Conservation (phyloP, 495 filamentous ascomycete species). For the Apiosordaria backusii region DNA sequence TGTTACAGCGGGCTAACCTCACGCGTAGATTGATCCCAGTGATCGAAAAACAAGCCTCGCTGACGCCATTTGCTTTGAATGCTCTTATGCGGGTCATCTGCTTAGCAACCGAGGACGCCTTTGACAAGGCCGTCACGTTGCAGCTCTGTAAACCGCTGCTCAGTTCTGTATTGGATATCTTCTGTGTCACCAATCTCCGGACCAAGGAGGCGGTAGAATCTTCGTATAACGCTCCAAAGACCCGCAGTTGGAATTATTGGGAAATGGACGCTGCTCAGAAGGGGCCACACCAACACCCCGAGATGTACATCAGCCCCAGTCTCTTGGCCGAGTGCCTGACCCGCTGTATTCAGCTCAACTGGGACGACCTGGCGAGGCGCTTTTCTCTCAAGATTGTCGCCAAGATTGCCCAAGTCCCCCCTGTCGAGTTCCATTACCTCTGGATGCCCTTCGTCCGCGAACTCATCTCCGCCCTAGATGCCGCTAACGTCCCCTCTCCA, state of each 20-base stretch:
- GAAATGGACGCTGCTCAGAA: neutral
- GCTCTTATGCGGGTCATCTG: neutral
- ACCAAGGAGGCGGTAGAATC: neutral
- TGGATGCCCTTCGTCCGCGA: constrained; percentile 27
- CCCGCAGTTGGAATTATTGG: neutral
- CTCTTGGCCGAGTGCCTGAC: constrained; percentile 14
- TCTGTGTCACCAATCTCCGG: neutral
- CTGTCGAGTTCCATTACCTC: constrained; percentile 13
- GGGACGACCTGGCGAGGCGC: constrained; percentile 9
- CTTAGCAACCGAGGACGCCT: neutral
- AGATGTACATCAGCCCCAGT: neutral
- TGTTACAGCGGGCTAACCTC: neutral
- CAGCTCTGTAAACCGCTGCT: constrained; percentile 15
- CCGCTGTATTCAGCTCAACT: constrained; percentile 13
- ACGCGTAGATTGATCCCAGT: constrained; percentile 2
- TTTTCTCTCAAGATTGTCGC: constrained; percentile 15
- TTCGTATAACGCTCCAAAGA: neutral
- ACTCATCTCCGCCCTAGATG: constrained; percentile 18
- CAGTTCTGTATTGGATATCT: neutral
- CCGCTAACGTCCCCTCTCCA: constrained; percentile 10
- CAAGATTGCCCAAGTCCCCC: constrained; percentile 10
- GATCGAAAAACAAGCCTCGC: constrained; percentile 5
- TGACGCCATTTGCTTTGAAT: constrained; percentile 9
- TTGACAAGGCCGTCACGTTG: constrained; percentile 7
- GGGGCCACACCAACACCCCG: neutral